Evolutionary conservation across 495 filamentous ascomycete species (phyloP).

Genomic region (Aspergillus saccharolyticus): DNA sequence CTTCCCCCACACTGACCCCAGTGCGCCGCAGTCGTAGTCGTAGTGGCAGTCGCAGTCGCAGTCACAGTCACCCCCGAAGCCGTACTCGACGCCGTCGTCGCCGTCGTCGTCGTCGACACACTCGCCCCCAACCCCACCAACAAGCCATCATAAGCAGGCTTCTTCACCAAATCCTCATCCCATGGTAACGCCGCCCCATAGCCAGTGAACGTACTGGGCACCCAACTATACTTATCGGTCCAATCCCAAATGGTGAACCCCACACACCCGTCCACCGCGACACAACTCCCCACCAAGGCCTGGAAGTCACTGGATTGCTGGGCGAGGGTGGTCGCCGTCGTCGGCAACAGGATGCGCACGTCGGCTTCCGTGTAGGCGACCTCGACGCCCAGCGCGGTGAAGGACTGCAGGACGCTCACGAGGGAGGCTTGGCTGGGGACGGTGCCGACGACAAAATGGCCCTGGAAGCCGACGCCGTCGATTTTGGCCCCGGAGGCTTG

Average conservation of each 20-base stretch:
- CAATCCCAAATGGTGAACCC: constrained; percentile 67
- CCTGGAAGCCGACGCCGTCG: constrained; percentile 62
- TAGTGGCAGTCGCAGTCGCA: constrained; percentile 22
- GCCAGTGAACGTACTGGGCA: constrained; percentile 50
- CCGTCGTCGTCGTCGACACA: constrained; percentile 27
- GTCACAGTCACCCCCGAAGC: too few species aligned
- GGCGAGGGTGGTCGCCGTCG: constrained; percentile 38
- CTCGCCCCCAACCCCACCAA: constrained; percentile 26
- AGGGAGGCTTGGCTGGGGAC: constrained; percentile 45
- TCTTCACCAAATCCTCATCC: constrained; percentile 50
- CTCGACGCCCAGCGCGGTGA: constrained; percentile 49
- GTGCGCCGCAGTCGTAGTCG: constrained; percentile 25
- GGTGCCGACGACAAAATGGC: constrained; percentile 54
- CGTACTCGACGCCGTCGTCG: too few species aligned
- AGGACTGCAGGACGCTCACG: constrained; percentile 44
- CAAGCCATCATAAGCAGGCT: constrained; percentile 51
- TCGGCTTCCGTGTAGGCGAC: constrained; percentile 61
- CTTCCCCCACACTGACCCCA: constrained; percentile 49
- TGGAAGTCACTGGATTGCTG: constrained; percentile 57
- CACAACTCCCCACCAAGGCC: constrained; percentile 54
- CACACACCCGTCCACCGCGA: constrained; percentile 52
- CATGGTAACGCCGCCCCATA: constrained; percentile 49
- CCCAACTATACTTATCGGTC: constrained; percentile 58
- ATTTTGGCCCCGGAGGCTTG: constrained; percentile 50
- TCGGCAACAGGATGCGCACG: constrained; percentile 49